Base-by-base conservation (phyloP, 2,329 filamentous ascomycete species). In the Pseudogymnoascus sp. region DNA sequence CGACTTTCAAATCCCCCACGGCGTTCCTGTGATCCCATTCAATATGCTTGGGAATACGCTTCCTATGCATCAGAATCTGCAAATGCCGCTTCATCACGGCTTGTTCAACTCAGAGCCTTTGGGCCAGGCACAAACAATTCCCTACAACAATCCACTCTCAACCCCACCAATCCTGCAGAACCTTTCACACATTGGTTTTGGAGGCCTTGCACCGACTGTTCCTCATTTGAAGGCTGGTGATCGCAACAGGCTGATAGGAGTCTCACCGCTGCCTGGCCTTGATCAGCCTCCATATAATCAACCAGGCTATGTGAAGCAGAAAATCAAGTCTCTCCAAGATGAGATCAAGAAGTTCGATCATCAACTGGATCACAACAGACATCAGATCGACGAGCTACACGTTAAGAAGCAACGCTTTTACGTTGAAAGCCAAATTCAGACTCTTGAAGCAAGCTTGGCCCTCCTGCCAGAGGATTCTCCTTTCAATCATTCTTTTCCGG, bases 301-400 rank as follows among this genome's bases (percentile, higher is more conserved):
- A 10, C 46, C 46, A 7, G 28, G 46, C 8, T 56, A 56, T 19
- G 50, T 60, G 22, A 73, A 65, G 43, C 61, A 22, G 16, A 70
- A 72, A 50, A 66, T 73, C 56, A 64, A 69, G 19, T 61, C 75
- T 43, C 77, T 87, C 62, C 78, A 78, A 41, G 68, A 71, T n/a
- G 78, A 79, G n/a, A 76, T 87, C 64, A 83, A 80, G 68, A 81
- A 81, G 63, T 76, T 82, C 41, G 80, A 86, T 66, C 81, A 84
- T 64, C 84, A 88, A 67, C 72, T 87, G 50, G 78, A 80, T 61
- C 85, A 83, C 75, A 87, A 87, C 70, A 81, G 79, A 66, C 83
- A 87, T 66, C 84, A 87, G 67, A 84, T 87, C 65, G 84, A 87
- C 64, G 82, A 84, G 67, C 78, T 77, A 65, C 73, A 77, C 35